A percentile compares a stretch with the other conserved stretches of the same genome.
Evolutionary conservation across 148 eudicot species (phyloP).

Genomic region (Diospyros lotus): DNA sequence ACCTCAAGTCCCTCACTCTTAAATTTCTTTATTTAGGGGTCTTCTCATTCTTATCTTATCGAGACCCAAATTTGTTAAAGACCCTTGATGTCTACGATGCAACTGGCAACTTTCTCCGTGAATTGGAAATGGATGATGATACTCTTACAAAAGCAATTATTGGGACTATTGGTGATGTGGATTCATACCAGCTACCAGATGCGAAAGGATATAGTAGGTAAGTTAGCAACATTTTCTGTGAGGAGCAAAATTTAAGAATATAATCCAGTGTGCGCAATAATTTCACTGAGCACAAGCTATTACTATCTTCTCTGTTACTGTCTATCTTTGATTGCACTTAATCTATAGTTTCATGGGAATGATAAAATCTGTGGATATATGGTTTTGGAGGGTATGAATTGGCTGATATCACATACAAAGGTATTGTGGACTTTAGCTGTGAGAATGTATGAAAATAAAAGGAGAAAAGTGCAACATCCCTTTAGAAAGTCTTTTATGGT

Average conservation of each 20-base stretch:
- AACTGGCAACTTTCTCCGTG: slow-evolving; percentile 71
- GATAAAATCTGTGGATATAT: too few species aligned
- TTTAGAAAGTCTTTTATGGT: not conserved
- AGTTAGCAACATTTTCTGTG: slow-evolving; percentile 14
- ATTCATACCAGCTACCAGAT: slow-evolving; percentile 94
- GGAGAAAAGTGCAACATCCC: slow-evolving; percentile 4
- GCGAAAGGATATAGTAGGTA: slow-evolving; percentile 99
- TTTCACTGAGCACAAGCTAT: not conserved
- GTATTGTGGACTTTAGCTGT: too few species aligned
- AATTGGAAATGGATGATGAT: slow-evolving; percentile 84
- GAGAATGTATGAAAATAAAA: too few species aligned
- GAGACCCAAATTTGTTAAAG: slow-evolving; percentile 94
- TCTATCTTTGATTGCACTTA: too few species aligned
- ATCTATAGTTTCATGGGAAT: too few species aligned
- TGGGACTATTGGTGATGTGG: slow-evolving; percentile 97
- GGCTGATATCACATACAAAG: too few species aligned
- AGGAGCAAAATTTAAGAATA: not conserved
- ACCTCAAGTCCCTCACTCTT: slow-evolving; percentile 14
- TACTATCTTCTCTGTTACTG: too few species aligned
- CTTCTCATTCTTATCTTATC: slow-evolving; percentile 85
- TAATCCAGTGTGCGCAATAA: not conserved
- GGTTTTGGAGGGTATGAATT: too few species aligned
- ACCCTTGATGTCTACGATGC: slow-evolving; percentile 93
- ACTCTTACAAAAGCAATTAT: slow-evolving; percentile 96
- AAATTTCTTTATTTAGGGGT: slow-evolving; percentile 50